Conservation (phyloP, 2,329 filamentous ascomycete genomes). For the Emmonsiellopsis sp. region DNA sequence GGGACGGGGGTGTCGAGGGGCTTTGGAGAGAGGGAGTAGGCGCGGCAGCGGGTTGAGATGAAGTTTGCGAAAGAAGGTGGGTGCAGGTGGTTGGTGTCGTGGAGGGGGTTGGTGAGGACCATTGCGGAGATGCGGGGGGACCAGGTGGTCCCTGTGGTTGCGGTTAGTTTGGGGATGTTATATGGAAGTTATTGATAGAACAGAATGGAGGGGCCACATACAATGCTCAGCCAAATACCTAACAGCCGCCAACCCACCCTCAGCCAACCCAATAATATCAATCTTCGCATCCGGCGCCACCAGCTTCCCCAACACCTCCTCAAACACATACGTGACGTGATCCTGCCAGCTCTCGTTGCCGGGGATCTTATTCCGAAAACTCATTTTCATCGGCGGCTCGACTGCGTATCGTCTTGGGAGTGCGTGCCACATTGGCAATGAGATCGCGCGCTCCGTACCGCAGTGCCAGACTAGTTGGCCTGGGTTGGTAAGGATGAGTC, state of each 20-base stretch:
- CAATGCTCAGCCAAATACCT: slow-evolving; percentile 49
- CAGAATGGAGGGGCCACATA: slow-evolving; percentile 27
- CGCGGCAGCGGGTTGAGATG: slow-evolving; percentile 47
- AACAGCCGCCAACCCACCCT: slow-evolving; percentile 52
- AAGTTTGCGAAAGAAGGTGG: slow-evolving; percentile 22
- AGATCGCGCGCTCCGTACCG: slow-evolving; percentile 52
- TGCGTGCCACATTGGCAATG: slow-evolving; percentile 46
- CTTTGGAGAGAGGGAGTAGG: slow-evolving; percentile 49
- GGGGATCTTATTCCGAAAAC: slow-evolving; percentile 51
- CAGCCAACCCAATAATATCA: slow-evolving; percentile 63
- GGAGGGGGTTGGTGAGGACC: slow-evolving; percentile 30
- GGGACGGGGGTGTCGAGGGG: slow-evolving; percentile 47
- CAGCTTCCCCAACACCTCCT: slow-evolving; percentile 48
- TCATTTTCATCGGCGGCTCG: slow-evolving; percentile 45
- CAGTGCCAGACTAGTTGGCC: slow-evolving; percentile 73
- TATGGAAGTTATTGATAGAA: neutral
- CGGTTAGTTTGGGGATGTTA: neutral
- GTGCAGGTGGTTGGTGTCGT: slow-evolving; percentile 22
- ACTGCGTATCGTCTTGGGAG: slow-evolving; percentile 56
- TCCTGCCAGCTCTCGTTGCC: slow-evolving; percentile 48
- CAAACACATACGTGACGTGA: slow-evolving; percentile 62
- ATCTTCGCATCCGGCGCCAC: slow-evolving; percentile 46
- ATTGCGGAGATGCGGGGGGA: slow-evolving; percentile 31
- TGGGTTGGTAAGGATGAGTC: slow-evolving; percentile 67
- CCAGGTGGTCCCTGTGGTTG: slow-evolving; percentile 31